Base-by-base conservation (phyloP, 192 early-diverging fungal species). In the Rhizoclosmatium globosum region DNA sequence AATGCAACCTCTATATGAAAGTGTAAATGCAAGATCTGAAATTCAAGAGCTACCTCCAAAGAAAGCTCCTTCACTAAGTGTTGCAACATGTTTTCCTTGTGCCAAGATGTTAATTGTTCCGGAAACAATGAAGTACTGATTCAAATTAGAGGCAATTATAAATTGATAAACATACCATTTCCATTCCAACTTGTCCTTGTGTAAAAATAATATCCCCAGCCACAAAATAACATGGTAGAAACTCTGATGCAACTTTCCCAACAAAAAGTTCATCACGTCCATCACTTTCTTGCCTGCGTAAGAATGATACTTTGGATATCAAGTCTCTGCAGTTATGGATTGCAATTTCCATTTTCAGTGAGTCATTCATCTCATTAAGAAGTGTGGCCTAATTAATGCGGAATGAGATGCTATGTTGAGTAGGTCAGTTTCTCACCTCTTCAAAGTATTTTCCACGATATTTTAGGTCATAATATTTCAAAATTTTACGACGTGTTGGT, bases 401-500 rank as follows among this genome's bases (percentile, higher is more conserved):
- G 17, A 53, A 53, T 31, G 31, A 31, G 31, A 0, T 31, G 31
- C 31, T 31, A 0, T 31, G 31, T 31, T 31, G 31, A 53, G 50
- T 0, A 9, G 2, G 2, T 47, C 82, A 21, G 56, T 0, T 39
- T 2, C 41, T 1, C 4, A 68, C 66, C 66, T 68, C 66, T 68
- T 68, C 66, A 46, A 68, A 68, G 41, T 45, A 68, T 46, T 68
- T 68, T 57, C 78, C 78, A 9, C 62, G 19, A 43, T 79, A 79
- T 62, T 79, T 79, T 39, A 79, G 19, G 73, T 77, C 72, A 85
- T 67, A 81, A 48, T 82, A 81, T 19, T 81, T 80, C n/a, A 68
- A 47, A 7, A 81, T 71, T 53, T 81, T 81, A 9, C 31, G 21
- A 6, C 61, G 43, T n/a, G 79, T 47, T 21, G 23, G 6, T 6